Evolutionary conservation across 495 filamentous ascomycete species (phyloP), one percentile per base, ranked within the genome.

Genomic region (Xylaria longipes): DNA sequence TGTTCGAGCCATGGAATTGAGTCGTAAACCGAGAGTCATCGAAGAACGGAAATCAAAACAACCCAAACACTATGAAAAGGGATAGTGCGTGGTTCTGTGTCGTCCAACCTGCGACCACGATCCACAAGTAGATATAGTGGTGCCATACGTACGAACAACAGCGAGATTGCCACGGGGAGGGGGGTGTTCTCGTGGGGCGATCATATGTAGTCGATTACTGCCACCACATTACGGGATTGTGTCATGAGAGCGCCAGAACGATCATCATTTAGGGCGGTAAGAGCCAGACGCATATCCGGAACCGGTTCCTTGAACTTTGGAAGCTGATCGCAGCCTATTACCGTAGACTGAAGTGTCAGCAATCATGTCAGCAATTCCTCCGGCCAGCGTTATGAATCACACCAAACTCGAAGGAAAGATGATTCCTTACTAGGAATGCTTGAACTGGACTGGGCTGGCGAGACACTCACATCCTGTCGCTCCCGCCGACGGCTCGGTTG

Each of bases 401-500:
- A 94, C 89, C 87, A 92, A 91, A 94, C 90, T 91, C 89, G 91
- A 91, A 91, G 89, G 89, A 91, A 89, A 83, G 86, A 85, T 87
- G 85, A 91, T 91, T 94, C 91, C 93, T 95, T 96, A 95, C 93
- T 91, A 94, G 92, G 92, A 93, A 94, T 92, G 88, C 87, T 86
- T 89, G 73, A 84, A 84, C 89, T 82, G 84, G 83, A 81, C 81
- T 81, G 85, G 79, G 80, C 81, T 85, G 78, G 80, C 84, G 82
- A 88, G 87, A 88, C 88, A 97, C 96, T 97, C 93, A 99, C 96
- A 99, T 98, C 92, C 96, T 93, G 86, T 96, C 94, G 87, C 93
- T 96, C 81, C 92, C 92, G 83, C 92, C 93, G 81, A 95, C 89
- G 85, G 91, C 92, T 85, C 93, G 91, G 88, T 90, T 93, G 84